phyloP scores from a whole-genome alignment of 1,284 basidiomycete species.

The Stygiomarasmius scandens region DNA sequence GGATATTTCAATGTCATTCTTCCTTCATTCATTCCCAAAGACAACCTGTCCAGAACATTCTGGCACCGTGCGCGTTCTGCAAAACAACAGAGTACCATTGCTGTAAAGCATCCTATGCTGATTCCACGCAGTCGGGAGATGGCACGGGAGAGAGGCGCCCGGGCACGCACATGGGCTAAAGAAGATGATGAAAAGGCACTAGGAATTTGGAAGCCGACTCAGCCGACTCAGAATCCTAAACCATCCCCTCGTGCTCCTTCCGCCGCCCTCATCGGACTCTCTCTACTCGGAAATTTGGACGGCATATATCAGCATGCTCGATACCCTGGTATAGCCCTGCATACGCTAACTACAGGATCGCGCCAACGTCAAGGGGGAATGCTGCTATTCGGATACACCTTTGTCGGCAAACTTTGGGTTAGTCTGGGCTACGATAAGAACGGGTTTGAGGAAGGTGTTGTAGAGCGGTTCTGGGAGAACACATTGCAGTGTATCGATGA shows the following conservation, averaged over 20 bases:
- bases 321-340: conserved; percentile 59
- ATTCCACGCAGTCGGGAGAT: conserved; percentile 62
- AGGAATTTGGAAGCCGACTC: conserved; percentile 44
- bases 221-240: conserved; percentile 23
- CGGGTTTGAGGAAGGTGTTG: conserved; percentile 62
- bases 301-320: conserved; percentile 69
- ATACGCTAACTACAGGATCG: conserved; percentile 76
- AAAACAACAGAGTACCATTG: conserved; percentile 64
- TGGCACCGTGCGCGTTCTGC: conserved; percentile 76
- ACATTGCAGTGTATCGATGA: conserved; percentile 55
- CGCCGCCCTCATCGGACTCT: conserved; percentile 70
- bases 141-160: conserved; percentile 60
- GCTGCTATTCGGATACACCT: conserved; percentile 78
- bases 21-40: conserved; percentile 61
- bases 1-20: conserved; percentile 82
- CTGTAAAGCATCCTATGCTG: conserved; percentile 64
- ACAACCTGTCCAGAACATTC: conserved; percentile 49
- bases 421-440: conserved; percentile 77
- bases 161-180: conserved; percentile 66
- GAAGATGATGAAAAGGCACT: conserved; percentile 68
- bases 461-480: conserved; percentile 61
- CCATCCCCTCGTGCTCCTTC: conserved; percentile 40
- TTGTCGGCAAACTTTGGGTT: conserved; percentile 71
- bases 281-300: conserved; percentile 79
- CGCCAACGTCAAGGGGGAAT: conserved; percentile 73